Evolutionary conservation across 1,139 yeast species (phyloP), one percentile per base, ranked within the genome.

Genomic region (Yamadazyma kanchanaburiensis): DNA sequence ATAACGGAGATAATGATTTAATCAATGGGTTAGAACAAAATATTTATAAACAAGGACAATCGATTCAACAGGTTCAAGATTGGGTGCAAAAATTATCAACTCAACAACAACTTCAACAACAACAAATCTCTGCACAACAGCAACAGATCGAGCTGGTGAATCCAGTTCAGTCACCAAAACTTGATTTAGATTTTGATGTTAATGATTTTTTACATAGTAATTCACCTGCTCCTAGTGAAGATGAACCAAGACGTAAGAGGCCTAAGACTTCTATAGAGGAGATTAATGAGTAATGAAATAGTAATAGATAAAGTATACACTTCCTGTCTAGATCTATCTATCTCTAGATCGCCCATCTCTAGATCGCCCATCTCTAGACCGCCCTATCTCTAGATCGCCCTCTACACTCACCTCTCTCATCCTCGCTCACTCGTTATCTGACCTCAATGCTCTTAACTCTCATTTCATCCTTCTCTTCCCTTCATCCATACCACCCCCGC

Each of bases 41-140:
- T 35, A 55, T 75, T 7, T 53, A 54, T 33, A 67, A 61, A 43
- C 79, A 75, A 39, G 79, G 77, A 8, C 72, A 69, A 37, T 68
- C 78, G 3, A 64, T 76, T 31, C 74, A 65, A 48, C 80, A 74
- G 44, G 77, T 74, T 1, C 77, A 74, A 45, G 80, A 76, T 40
- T 74, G 80, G 79, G 63, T 75, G 27, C 74, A 60, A 34, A 70
- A 60, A 32, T 49, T 70, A 28, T 63, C 69, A 2, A 51, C 46
- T 26, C 66, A 62, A 31, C 70, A 60, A 27, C 60, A 55, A 21
- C 57, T 56, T 22, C 62, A 56, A 28, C 55, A 51, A 30, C 56
- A 53, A 27, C 47, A 49, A 24, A 48, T 47, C 20, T 18, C 9
- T 18, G 20, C 10, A 18, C 20, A 10, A 18, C 10, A 18, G 20